Conservation (phyloP, 164 flowering plant species). For the Warburgia ugandensis region DNA sequence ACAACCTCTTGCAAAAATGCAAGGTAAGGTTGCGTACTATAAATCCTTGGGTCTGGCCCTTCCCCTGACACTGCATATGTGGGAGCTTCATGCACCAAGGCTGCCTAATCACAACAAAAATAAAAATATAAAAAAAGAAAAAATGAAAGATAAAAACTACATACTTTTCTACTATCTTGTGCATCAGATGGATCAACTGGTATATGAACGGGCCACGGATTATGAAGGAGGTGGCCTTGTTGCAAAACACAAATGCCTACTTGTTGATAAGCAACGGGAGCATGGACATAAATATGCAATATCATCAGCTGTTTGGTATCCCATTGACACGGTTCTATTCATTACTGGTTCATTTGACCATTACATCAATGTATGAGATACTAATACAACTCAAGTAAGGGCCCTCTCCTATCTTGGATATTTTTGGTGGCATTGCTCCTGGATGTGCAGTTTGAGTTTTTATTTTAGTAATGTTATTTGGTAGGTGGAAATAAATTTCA, state of each 20-base stretch:
- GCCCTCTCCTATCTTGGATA: no score
- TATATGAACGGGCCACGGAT: conserved; percentile 54
- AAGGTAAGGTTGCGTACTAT: no score
- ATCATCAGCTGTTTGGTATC: conserved; percentile 93
- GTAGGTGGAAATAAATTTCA: conserved; percentile 79
- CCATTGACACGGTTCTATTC: conserved; percentile 89
- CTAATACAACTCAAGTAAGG: conserved; percentile 68
- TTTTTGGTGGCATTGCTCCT: no score
- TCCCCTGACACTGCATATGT: no score
- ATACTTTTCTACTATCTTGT: conserved; percentile 67
- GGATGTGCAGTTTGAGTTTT: no score
- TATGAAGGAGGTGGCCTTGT: conserved; percentile 49
- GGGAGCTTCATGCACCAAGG: no score
- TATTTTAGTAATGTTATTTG: no score
- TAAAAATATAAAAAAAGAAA: conserved; percentile 56
- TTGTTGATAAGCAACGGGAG: conserved; percentile 71
- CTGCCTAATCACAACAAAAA: not conserved
- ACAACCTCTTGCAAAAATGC: no score
- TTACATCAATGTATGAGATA: conserved; percentile 88
- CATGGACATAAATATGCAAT: conserved; percentile 72
- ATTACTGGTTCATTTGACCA: conserved; percentile 89
- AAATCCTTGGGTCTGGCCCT: no score
- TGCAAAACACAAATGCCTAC: conserved; percentile 58
- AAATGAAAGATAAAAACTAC: conserved; percentile 87
- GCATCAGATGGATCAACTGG: conserved; percentile 93